A percentile compares a stretch with the other conserved stretches of the same genome.
Evolutionary conservation across 2,329 filamentous ascomycete species (phyloP).

Genomic region (Xylariaceae sp.): DNA sequence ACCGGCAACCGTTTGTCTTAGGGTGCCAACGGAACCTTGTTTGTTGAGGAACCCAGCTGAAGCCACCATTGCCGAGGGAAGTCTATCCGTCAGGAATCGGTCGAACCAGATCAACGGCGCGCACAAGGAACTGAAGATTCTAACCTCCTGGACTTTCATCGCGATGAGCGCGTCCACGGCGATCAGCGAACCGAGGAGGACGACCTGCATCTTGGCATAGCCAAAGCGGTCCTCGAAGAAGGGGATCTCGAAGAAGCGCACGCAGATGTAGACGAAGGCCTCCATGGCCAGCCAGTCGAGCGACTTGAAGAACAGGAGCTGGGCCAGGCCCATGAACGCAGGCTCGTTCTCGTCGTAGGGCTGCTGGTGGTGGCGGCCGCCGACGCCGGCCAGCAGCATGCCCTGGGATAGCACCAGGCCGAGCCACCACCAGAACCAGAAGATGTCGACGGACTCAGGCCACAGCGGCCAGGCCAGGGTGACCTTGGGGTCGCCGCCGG

Average conservation of each 20-base stretch:
- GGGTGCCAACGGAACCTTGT: background rate
- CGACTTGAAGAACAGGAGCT: background rate
- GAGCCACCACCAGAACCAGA: constrained; percentile 12
- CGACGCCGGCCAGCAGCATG: background rate
- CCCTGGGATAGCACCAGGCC: background rate
- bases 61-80: background rate
- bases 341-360: no score
- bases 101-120: constrained; percentile 3
- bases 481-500: constrained; percentile 1
- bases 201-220: background rate
- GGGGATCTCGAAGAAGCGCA: background rate
- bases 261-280: background rate
- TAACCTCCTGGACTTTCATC: no score
- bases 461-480: constrained; percentile 15
- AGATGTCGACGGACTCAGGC: constrained; percentile 2
- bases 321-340: no score
- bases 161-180: background rate
- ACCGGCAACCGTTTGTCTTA: background rate
- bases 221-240: background rate
- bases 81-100: background rate
- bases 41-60: background rate
- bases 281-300: background rate
- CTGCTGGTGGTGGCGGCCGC: background rate
- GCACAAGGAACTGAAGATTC: background rate
- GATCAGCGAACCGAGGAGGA: background rate